Evolutionary conservation across 192 early-diverging fungal genomes (phyloP), one percentile per base, ranked within the genome.

Genomic region (Backusella macrospora): DNA sequence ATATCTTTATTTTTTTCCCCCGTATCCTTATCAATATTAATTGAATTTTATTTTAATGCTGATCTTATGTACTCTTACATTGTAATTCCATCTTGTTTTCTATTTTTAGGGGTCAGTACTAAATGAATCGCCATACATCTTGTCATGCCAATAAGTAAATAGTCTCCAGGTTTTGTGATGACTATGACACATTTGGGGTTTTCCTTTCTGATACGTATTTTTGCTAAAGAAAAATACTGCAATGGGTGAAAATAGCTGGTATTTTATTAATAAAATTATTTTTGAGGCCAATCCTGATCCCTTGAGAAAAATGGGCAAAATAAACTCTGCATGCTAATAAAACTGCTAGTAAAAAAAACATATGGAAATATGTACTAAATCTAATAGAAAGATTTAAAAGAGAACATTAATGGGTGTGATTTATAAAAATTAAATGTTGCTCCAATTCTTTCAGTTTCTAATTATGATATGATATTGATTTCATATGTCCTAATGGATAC

Each of bases 81-180:
- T 43, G 80, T 86, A 9, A 89, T 72, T 23, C 84, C 86, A 55
- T 79, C 78, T 4, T 49, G 46, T 65, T 73, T 49, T 4, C 83
- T 81, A 69, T 78, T 78, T 26, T 81, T 55, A 16, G 81, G 83
- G 3, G 81, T 82, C 5, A 76, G 46, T 4, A 90, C 88, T 59
- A 94, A 86, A 88, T 89, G 91, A 5, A 87, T 45, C 2, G 91
- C 89, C 63, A 94, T 79, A 39, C 92, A 85, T 3, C 90, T 85
- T 21, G 93, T 94, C 75, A 90, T 82, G 23, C 82, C 79, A 14
- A 94, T 80, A 8, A 94, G 82, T 10, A 83, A 83, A 13, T 79
- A 71, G 78, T 94, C 92, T 23, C 87, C 85, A 34, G 90, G 91
- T 76, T 94, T 94, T 2, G 92, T 92, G 34, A 94, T 89, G 49